Conservation (phyloP, 208 protist genomes). For the Trypanosoma vivax region DNA sequence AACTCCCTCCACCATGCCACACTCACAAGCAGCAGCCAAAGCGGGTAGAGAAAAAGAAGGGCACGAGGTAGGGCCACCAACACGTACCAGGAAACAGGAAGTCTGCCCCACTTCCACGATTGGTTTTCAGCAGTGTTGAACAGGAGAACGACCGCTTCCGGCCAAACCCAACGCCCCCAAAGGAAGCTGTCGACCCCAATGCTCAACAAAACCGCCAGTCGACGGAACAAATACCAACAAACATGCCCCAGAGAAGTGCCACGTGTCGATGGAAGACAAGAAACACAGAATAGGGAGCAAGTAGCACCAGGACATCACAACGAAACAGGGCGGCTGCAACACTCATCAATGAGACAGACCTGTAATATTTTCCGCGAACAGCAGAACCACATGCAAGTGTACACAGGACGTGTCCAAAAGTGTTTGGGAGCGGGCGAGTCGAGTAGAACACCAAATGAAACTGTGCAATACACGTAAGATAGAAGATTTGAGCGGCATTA, state of each 20-base stretch:
- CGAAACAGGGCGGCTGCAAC: slow-evolving; percentile 65
- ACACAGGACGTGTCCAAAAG: slow-evolving; percentile 64
- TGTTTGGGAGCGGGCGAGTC: slow-evolving; percentile 86
- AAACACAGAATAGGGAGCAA: slow-evolving; percentile 39
- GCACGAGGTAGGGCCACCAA: slow-evolving; percentile 66
- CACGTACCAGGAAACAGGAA: slow-evolving; percentile 86
- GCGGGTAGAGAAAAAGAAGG: slow-evolving; percentile 31
- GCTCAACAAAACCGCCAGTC: slow-evolving; percentile 18
- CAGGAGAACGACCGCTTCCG: slow-evolving; percentile 85
- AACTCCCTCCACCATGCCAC: slow-evolving; percentile 6
- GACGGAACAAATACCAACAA: slow-evolving; percentile 20
- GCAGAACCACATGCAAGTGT: slow-evolving; percentile 40
- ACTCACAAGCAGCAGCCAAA: slow-evolving; percentile 17
- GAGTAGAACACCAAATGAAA: slow-evolving; percentile 92
- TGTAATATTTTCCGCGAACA: slow-evolving; percentile 19
- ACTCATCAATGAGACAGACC: slow-evolving; percentile 20
- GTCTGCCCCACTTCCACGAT: slow-evolving; percentile 69
- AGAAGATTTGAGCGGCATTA: slow-evolving; percentile 21
- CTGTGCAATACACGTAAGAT: slow-evolving; percentile 47
- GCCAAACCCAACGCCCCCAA: slow-evolving; percentile 82
- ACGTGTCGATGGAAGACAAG: slow-evolving; percentile 14
- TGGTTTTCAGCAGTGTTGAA: slow-evolving; percentile 90
- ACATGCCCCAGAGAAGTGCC: slow-evolving; percentile 4
- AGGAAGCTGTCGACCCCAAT: slow-evolving; percentile 76
- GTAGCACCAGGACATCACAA: slow-evolving; percentile 68